These are phyloP conservation scores for Termitomyces sp. DNA, from an alignment of 1,284 basidiomycete species.

Conservation along the genomic window DNA sequence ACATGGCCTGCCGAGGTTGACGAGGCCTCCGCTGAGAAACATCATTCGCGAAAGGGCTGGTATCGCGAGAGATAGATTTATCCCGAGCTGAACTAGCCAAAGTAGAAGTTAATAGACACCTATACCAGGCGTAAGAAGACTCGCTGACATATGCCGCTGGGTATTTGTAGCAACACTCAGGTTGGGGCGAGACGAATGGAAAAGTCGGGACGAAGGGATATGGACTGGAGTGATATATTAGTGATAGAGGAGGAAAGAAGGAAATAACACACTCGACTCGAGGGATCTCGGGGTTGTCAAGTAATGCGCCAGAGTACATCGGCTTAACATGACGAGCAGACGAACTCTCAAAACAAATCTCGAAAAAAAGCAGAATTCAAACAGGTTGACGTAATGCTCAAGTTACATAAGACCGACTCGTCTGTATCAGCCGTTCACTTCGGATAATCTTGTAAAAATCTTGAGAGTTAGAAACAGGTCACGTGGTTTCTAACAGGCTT, in stretches of 20 bases:
- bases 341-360: not conserved
- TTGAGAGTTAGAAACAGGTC: too few relatives aligned
- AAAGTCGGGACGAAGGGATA: not conserved
- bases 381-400: constrained; percentile 4
- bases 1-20: constrained; percentile 54
- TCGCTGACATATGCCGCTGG: not conserved
- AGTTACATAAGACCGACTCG: constrained; percentile 3
- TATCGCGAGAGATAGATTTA: constrained; percentile 32
- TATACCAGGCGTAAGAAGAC: not conserved
- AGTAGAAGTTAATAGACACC: not conserved
- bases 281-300: not conserved
- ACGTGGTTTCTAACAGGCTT: too few relatives aligned
- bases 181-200: not conserved
- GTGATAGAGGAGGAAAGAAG: not conserved
- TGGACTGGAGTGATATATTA: not conserved
- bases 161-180: not conserved
- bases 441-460: too few relatives aligned
- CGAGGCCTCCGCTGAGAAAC: constrained; percentile 10
- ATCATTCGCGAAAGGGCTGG: constrained; percentile 12
- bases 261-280: not conserved
- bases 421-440: too few relatives aligned
- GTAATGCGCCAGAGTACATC: constrained; percentile 2
- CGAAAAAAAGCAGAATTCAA: not conserved
- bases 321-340: constrained; percentile 3
- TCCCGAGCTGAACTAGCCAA: not conserved